Percentiles rank a stretch among this genome's conserved stretches.
Evolutionary conservation across 2,329 filamentous ascomycete genomes (phyloP).

Genomic region (Colletotrichum chlorophyti): DNA sequence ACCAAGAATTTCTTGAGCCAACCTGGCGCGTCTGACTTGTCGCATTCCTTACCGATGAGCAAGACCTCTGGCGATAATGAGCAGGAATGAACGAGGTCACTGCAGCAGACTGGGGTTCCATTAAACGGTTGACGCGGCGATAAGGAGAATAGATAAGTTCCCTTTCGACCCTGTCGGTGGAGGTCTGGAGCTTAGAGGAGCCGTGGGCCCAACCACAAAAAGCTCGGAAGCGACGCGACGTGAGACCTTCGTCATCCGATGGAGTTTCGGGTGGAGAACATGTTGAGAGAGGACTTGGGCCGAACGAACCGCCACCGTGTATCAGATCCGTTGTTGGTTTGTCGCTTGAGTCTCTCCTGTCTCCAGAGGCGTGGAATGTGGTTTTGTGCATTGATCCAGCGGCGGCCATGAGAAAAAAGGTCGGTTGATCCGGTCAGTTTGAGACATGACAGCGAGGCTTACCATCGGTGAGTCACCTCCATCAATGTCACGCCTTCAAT

Average conservation of each 20-base stretch:
- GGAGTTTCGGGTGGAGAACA: conserved; percentile 24
- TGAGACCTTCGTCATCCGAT: conserved; percentile 25
- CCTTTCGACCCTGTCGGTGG: background rate
- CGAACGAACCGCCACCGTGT: conserved; percentile 10
- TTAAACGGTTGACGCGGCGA: conserved; percentile 10
- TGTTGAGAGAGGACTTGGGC: conserved; percentile 15
- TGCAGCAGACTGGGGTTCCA: background rate
- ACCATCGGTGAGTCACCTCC: background rate
- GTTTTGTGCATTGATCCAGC: background rate
- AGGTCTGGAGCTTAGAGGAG: background rate
- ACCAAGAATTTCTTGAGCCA: background rate
- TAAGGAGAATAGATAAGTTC: conserved; percentile 9
- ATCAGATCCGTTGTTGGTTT: conserved; percentile 1
- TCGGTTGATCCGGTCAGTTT: background rate
- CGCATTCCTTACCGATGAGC: background rate
- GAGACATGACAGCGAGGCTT: conserved; percentile 6
- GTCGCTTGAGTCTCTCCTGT: too few relatives aligned
- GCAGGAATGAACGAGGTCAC: background rate
- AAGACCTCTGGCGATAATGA: background rate
- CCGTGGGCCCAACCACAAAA: conserved; percentile 4
- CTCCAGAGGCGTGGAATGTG: too few relatives aligned
- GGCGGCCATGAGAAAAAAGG: background rate
- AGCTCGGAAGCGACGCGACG: conserved; percentile 24
- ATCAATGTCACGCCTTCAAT: background rate
- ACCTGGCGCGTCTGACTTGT: background rate